Evolutionary conservation across 495 filamentous ascomycete genomes (phyloP), one percentile per base, ranked within the genome.

Genomic region (Copromyces sp.): DNA sequence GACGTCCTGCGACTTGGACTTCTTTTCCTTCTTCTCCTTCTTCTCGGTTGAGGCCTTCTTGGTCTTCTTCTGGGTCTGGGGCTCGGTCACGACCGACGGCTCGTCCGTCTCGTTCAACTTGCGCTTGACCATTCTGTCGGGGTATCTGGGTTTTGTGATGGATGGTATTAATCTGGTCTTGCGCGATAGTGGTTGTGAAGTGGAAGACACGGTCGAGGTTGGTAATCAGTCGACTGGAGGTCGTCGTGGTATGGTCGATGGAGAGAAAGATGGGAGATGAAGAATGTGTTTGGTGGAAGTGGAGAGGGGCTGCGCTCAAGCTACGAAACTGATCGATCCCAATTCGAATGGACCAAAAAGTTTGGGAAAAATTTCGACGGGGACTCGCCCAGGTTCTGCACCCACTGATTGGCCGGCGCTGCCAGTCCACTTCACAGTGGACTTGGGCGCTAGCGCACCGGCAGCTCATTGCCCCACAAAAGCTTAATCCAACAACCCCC

Each of bases 51-150:
- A 16, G 68, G 41, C 29, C 65, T 73, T 53, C 65, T 37, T 32
- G 68, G 47, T 72, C 75, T 73, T 70, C 41, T 35, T 41, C 71
- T 65, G 53, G 29, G 14, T 65, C 29, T 65, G 53, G 32, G 53
- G 53, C 53, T 65, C 53, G 53, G 72, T 42, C 61, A 78, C 70
- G 42, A 78, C 77, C 4, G 77, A 75, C 9, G 86, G 84, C 74
- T 83, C 82, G 77, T 85, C 80, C 73, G 84, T 86, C 70, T 84
- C 79, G 72, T 87, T 83, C 53, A 88, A 76, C 80, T 89, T 89
- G 69, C 87, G 84, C 78, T 89, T 89, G 53, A 29, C 53, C 85
- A 86, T 86, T 68, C 37, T 81, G 69, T 71, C 29, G 42, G 45
- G 37, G 73, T 72, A 68, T 47, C 8, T 40, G 39, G 39, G 40